Conservation (phyloP, 371 early-diverging fungal genomes). For the Mucor lusitanicus region DNA sequence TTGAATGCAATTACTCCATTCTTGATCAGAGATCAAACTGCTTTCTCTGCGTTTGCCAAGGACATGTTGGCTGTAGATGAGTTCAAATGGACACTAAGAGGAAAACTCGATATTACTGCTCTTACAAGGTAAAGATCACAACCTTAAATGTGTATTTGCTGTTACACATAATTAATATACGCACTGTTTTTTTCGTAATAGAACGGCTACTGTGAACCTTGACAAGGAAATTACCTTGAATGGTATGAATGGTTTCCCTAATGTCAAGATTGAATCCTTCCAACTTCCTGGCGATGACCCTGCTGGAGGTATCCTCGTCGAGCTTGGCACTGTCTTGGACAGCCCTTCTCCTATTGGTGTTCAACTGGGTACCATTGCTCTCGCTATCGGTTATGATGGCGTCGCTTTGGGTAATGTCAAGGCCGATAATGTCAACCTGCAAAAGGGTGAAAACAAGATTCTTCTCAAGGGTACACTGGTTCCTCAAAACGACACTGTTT, state of each 20-base stretch:
- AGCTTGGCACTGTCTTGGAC: constrained; percentile 53
- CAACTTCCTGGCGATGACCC: constrained; percentile 58
- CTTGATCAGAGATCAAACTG: constrained; percentile 42
- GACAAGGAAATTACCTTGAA: constrained; percentile 40
- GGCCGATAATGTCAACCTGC: constrained; percentile 45
- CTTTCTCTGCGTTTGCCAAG: constrained; percentile 55
- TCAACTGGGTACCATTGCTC: constrained; percentile 57
- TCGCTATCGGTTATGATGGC: constrained; percentile 56
- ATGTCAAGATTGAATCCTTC: constrained; percentile 57
- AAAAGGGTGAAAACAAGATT: constrained; percentile 51
- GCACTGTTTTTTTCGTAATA: constrained; percentile 24
- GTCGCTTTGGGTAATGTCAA: constrained; percentile 53
- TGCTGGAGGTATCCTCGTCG: constrained; percentile 56
- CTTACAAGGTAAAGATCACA: constrained; percentile 48
- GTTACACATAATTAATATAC: constrained; percentile 8
- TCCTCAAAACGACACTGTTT: constrained; percentile 49
- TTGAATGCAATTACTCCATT: constrained; percentile 48
- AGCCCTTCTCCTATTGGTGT: constrained; percentile 67
- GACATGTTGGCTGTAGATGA: constrained; percentile 54
- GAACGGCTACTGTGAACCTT: constrained; percentile 47
- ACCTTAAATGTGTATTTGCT: constrained; percentile 24
- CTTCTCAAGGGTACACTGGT: constrained; percentile 54
- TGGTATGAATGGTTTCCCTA: constrained; percentile 54
- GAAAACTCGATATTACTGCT: constrained; percentile 59
- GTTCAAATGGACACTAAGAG: constrained; percentile 61